Conservation (phyloP, 805 yeast species). For the Zygoascus bituminiphila region DNA sequence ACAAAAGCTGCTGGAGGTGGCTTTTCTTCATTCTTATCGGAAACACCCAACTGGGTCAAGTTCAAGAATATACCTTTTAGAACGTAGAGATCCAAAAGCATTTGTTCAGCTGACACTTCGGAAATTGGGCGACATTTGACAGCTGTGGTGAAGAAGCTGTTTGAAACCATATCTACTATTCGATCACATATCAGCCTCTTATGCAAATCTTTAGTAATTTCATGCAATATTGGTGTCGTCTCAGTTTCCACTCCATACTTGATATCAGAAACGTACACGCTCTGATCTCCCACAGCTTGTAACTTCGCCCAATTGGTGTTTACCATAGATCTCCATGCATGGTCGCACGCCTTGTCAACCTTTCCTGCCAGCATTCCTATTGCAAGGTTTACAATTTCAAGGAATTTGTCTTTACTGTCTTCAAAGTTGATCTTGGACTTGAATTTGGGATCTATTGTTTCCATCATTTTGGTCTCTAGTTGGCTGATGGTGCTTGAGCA, state of each 20-base stretch:
- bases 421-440: constrained; percentile 45
- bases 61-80: constrained; percentile 45
- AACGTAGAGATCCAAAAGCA: constrained; percentile 61
- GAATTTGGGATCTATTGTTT: constrained; percentile 35
- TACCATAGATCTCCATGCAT: constrained; percentile 76
- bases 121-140: constrained; percentile 58
- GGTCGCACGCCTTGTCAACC: constrained; percentile 51
- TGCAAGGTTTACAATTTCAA: constrained; percentile 49
- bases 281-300: constrained; percentile 60
- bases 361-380: constrained; percentile 49
- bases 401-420: constrained; percentile 45
- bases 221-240: constrained; percentile 30
- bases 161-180: constrained; percentile 54
- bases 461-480: constrained; percentile 52
- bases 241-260: constrained; percentile 38
- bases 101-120: constrained; percentile 69
- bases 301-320: constrained; percentile 66
- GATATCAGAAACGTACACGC: constrained; percentile 59
- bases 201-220: constrained; percentile 60
- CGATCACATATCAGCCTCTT: constrained; percentile 68
- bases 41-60: constrained; percentile 19
- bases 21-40: constrained; percentile 9
- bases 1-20: constrained; percentile 24
- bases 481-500: constrained; percentile 72
- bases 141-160: constrained; percentile 49